Evolutionary conservation across 2,329 filamentous ascomycete species (phyloP).

Genomic region (Phaeophleospora eucalypticola): DNA sequence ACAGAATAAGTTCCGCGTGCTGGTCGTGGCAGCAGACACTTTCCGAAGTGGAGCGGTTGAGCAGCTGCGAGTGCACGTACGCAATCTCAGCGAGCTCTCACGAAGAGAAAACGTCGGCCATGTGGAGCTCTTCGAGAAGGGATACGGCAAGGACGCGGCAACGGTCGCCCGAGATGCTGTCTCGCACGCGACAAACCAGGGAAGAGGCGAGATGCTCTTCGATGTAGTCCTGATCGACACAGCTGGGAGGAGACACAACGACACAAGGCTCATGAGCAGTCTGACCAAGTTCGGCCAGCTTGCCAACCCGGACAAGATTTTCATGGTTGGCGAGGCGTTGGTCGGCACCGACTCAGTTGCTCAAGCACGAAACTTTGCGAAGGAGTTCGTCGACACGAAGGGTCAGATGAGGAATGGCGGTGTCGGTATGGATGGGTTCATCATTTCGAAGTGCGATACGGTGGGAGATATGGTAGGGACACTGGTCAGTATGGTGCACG

Average conservation of each 20-base stretch:
- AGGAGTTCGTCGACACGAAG: constrained; percentile 60
- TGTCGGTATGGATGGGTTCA: constrained; percentile 85
- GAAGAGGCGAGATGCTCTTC: constrained; percentile 45
- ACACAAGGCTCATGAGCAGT: constrained; percentile 90
- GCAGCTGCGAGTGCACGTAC: constrained; percentile 90
- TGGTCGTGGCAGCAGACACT: constrained; percentile 92
- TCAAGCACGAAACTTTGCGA: constrained; percentile 94
- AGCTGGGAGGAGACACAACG: constrained; percentile 89
- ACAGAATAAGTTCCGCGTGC: constrained; percentile 93
- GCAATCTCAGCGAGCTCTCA: constrained; percentile 85
- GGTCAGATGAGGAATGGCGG: constrained; percentile 47
- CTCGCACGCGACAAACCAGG: constrained; percentile 65
- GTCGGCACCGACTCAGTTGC: constrained; percentile 94
- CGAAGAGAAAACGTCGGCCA: constrained; percentile 72
- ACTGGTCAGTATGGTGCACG: constrained; percentile 93
- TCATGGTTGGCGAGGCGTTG: constrained; percentile 92
- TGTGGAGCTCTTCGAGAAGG: constrained; percentile 92
- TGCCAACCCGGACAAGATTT: constrained; percentile 93
- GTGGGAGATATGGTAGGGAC: constrained; percentile 99
- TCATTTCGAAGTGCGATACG: constrained; percentile 97
- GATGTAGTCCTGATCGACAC: constrained; percentile 98
- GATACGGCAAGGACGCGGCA: constrained; percentile 96
- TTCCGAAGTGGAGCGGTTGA: constrained; percentile 97
- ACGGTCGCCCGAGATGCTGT: constrained; percentile 94
- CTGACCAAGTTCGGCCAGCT: constrained; percentile 97